These are phyloP conservation scores for Annona cherimola DNA, from an alignment of 164 flowering plant species.

Conservation along the genomic window DNA sequence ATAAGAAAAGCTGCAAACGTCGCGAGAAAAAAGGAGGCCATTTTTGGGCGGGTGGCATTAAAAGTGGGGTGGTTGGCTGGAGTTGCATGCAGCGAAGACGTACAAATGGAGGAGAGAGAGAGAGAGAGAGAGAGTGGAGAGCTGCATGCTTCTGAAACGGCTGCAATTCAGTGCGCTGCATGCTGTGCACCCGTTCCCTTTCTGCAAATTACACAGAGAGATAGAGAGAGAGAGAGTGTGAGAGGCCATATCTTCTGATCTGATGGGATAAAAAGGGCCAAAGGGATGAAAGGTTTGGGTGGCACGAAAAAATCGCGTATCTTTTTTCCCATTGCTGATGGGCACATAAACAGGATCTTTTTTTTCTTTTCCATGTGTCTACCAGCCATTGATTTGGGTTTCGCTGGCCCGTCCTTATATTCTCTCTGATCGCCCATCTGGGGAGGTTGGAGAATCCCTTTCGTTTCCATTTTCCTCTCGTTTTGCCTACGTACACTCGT, in stretches of 20 bases:
- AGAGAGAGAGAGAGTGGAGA: neutral
- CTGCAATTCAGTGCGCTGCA: neutral
- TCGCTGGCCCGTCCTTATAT: conserved; percentile 10
- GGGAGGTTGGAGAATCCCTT: conserved; percentile 1
- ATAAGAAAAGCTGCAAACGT: neutral
- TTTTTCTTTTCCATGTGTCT: neutral
- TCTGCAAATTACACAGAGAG: neutral
- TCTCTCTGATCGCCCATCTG: neutral
- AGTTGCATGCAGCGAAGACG: neutral
- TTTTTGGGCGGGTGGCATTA: conserved; percentile 3
- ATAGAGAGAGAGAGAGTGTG: neutral
- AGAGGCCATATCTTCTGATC: too few species aligned
- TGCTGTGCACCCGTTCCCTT: neutral
- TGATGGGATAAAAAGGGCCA: neutral
- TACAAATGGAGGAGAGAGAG: neutral
- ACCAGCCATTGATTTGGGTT: conserved; percentile 5
- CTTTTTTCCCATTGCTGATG: neutral
- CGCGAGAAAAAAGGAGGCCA: neutral
- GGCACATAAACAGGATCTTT: neutral
- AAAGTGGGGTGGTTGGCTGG: neutral
- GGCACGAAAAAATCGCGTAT: neutral
- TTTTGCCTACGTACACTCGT: neutral
- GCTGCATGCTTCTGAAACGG: conserved; percentile 5
- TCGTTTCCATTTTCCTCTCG: neutral
- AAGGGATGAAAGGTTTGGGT: neutral